phyloP scores from a whole-genome alignment of 2,329 filamentous ascomycete species.

The Colletotrichum sp. region DNA sequence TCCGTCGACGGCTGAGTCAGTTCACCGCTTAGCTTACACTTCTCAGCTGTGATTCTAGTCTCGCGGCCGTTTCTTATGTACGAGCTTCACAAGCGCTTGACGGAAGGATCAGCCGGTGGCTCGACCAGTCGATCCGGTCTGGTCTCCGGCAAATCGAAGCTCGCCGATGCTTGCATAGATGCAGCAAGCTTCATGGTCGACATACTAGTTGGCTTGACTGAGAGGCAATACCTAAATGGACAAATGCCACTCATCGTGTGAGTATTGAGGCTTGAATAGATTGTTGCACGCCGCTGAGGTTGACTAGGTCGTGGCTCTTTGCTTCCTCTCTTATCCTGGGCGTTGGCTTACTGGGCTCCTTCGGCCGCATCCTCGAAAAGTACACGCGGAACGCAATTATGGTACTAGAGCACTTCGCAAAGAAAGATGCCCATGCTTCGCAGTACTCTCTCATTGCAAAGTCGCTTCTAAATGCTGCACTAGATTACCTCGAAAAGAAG shows the following conservation, averaged over 20 bases:
- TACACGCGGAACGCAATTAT: slow-evolving; percentile 52
- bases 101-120: slow-evolving; percentile 31
- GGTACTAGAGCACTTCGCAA: slow-evolving; percentile 54
- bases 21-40: not conserved
- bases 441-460: slow-evolving; percentile 61
- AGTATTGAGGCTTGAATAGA: slow-evolving; percentile 26
- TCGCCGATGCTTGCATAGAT: slow-evolving; percentile 61
- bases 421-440: slow-evolving; percentile 52
- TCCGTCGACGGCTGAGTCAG: accelerated
- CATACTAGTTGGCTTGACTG: slow-evolving; percentile 48
- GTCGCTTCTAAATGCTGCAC: slow-evolving; percentile 50
- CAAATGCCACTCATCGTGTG: slow-evolving; percentile 56
- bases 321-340: slow-evolving; percentile 58
- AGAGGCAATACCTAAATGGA: slow-evolving; percentile 45
- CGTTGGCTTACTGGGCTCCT: slow-evolving; percentile 55
- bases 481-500: slow-evolving; percentile 51
- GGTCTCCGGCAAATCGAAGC: slow-evolving; percentile 50
- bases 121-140: not conserved
- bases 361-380: slow-evolving; percentile 57
- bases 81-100: slow-evolving; percentile 52
- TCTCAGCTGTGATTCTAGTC: slow-evolving; percentile 56
- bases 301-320: slow-evolving; percentile 56
- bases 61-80: slow-evolving; percentile 63
- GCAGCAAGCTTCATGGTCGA: slow-evolving; percentile 60
- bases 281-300: not conserved